These are phyloP conservation scores for Pestalotiopsis sp. DNA, from an alignment of 2,329 filamentous ascomycete species.

Conservation along the genomic window DNA sequence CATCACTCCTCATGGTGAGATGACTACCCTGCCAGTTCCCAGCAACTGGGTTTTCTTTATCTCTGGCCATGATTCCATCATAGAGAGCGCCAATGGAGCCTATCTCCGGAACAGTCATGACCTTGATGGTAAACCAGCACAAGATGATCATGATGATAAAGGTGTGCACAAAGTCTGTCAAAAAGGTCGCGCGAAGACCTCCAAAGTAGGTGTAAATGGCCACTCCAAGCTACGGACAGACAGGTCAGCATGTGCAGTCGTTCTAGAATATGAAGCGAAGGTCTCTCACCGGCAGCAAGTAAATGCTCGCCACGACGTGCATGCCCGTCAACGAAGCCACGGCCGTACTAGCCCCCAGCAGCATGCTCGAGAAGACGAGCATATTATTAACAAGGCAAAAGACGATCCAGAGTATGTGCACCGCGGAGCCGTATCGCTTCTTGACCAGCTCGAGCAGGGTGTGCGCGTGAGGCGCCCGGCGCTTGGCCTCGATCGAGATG, in stretches of 20 bases:
- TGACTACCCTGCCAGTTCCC: constrained; percentile 57
- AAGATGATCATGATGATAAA: constrained; percentile 55
- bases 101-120: constrained; percentile 47
- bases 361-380: constrained; percentile 3
- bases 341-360: background rate
- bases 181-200: constrained; percentile 41
- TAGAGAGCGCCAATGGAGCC: constrained; percentile 50
- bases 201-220: constrained; percentile 41
- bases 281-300: constrained; percentile 3
- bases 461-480: background rate
- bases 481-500: constrained; percentile 1
- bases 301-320: background rate
- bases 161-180: constrained; percentile 57
- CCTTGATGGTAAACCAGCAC: constrained; percentile 48
- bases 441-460: constrained; percentile 3
- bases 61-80: constrained; percentile 48
- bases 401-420: background rate
- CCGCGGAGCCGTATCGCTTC: background rate
- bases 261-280: background rate
- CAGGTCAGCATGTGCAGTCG: background rate
- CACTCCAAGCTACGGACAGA: constrained; percentile 20
- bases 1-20: constrained; percentile 49
- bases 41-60: constrained; percentile 43
- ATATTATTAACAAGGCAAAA: background rate
- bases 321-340: background rate